Evolutionary conservation across 2,329 filamentous ascomycete genomes (phyloP).

Genomic region (Leptoxyphium fumago): DNA sequence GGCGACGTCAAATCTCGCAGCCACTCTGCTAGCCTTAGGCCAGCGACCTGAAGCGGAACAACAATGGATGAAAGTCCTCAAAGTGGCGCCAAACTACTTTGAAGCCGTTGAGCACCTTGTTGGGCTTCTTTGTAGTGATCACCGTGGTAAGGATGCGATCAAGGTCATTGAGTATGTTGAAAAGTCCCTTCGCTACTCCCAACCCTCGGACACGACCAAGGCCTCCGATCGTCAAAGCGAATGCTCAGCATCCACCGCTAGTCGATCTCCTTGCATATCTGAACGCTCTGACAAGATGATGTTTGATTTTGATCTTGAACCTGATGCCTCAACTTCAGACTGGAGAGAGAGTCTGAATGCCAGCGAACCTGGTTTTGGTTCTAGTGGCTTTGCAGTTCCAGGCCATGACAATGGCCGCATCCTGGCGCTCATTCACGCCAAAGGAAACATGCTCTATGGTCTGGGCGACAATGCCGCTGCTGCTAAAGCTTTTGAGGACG

Average conservation of each 20-base stretch:
- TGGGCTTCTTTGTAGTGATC: slow-evolving; percentile 66
- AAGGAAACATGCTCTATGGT: slow-evolving; percentile 95
- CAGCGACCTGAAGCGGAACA: slow-evolving; percentile 71
- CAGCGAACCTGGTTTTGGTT: slow-evolving; percentile 47
- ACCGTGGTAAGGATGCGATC: slow-evolving; percentile 72
- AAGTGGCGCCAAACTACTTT: slow-evolving; percentile 70
- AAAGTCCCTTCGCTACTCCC: slow-evolving; percentile 41
- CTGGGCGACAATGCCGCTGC: slow-evolving; percentile 69
- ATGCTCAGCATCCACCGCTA: slow-evolving; percentile 38
- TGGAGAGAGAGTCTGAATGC: slow-evolving; percentile 25
- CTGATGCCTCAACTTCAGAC: slow-evolving; percentile 21
- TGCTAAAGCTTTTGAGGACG: slow-evolving; percentile 84
- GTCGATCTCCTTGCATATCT: slow-evolving; percentile 38
- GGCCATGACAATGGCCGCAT: slow-evolving; percentile 84
- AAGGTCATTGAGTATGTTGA: slow-evolving; percentile 79
- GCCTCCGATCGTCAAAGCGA: slow-evolving; percentile 43
- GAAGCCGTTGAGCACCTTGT: slow-evolving; percentile 93
- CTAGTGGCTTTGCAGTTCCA: slow-evolving; percentile 72
- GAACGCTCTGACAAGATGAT: slow-evolving; percentile 41
- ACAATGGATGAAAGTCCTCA: slow-evolving; percentile 75
- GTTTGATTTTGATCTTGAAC: slow-evolving; percentile 41
- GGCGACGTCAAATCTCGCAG: slow-evolving; percentile 83
- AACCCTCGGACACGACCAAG: slow-evolving; percentile 31
- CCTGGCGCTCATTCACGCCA: slow-evolving; percentile 85
- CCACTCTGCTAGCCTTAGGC: slow-evolving; percentile 71